Base-by-base conservation (phyloP, 768 basidiomycete species). In the Boletus edulis region DNA sequence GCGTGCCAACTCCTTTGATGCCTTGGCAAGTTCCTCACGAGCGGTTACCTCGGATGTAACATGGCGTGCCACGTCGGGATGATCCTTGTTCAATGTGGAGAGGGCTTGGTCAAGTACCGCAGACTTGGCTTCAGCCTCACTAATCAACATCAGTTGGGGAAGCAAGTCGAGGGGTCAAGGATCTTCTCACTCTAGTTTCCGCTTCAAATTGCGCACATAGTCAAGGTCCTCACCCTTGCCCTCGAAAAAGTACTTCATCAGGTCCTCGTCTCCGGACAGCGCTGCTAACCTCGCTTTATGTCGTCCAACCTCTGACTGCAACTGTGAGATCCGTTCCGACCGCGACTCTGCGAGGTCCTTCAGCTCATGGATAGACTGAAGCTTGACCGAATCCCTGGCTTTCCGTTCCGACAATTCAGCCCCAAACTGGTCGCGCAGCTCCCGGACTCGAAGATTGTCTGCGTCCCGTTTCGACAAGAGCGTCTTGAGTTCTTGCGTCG, bases 251-350 rank as follows among this genome's bases (percentile, higher is more conserved):
- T 92, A 91, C 5, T 73, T 72, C 70, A 94, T 77, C 34, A 93
- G 75, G 46, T 92, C 87, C 56, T 84, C 82, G 22, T 88, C 79
- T 7, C 86, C 84, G 2, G 81, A 76, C 27, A 84, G 73, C 0
- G 91, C 91, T 18, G 90, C 93, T n/a, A 95, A 74, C 31, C 82
- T 81, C 15, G 87, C 79, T 68, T 88, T 91, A 58, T 88, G 76
- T 22, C 94, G 79, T 40, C 75, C 78, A 12, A 89, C 73, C 68
- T 98, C 93, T 2, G 87, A 87, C 57, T 83, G 75, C 24, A 96
- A 67, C 29, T 83, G 81, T 13, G 68, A 67, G 42, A 98, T 85
- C 38, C 94, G 87, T 56, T 89, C 89, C 84, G 76, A 74, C 60
- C 86, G 83, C 9, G 84, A 80, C 49, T 86, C 83, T 7, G 82